Conservation (phyloP, 2,329 filamentous ascomycete genomes). For the Alternaria incomplexa region DNA sequence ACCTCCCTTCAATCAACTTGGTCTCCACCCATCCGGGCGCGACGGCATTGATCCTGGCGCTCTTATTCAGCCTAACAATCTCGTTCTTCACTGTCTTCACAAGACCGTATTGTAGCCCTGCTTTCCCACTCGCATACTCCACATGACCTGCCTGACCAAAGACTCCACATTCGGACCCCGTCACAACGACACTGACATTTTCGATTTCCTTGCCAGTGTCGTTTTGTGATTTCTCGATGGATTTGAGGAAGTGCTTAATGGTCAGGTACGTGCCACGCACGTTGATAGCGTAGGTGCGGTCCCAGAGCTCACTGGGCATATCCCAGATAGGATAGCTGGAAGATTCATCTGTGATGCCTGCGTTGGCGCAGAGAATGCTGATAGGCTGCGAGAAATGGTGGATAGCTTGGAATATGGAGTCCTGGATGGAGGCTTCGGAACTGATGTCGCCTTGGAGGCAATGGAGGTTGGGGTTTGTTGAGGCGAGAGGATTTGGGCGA, state of each 20-base stretch:
- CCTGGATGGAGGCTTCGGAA: conserved; percentile 54
- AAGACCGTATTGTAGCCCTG: conserved; percentile 60
- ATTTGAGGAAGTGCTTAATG: conserved; percentile 61
- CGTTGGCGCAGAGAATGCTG: conserved; percentile 61
- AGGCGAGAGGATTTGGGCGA: conserved; percentile 41
- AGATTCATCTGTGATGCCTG: conserved; percentile 59
- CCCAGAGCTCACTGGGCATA: conserved; percentile 58
- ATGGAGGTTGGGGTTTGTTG: conserved; percentile 45
- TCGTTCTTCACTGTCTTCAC: conserved; percentile 62
- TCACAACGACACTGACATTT: conserved; percentile 61
- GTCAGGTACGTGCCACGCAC: conserved; percentile 61
- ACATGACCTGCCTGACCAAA: conserved; percentile 59
- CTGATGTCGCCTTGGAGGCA: conserved; percentile 56
- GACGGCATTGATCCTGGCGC: conserved; percentile 61
- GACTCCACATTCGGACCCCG: conserved; percentile 59
- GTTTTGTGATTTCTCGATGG: conserved; percentile 49
- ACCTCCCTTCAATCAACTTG: conserved; percentile 55
- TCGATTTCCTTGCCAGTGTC: conserved; percentile 50
- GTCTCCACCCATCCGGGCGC: conserved; percentile 58
- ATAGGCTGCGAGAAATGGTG: conserved; percentile 55
- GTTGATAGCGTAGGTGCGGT: conserved; percentile 58
- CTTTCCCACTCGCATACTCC: conserved; percentile 57
- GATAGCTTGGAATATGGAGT: conserved; percentile 51
- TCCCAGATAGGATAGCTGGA: conserved; percentile 60
- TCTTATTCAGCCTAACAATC: conserved; percentile 58